A percentile compares a stretch with the other conserved stretches of the same genome.
These are phyloP conservation scores for Mayamaea pseudoterrestris DNA, from an alignment of 108 stramenopile genomes.

Conservation along the genomic window DNA sequence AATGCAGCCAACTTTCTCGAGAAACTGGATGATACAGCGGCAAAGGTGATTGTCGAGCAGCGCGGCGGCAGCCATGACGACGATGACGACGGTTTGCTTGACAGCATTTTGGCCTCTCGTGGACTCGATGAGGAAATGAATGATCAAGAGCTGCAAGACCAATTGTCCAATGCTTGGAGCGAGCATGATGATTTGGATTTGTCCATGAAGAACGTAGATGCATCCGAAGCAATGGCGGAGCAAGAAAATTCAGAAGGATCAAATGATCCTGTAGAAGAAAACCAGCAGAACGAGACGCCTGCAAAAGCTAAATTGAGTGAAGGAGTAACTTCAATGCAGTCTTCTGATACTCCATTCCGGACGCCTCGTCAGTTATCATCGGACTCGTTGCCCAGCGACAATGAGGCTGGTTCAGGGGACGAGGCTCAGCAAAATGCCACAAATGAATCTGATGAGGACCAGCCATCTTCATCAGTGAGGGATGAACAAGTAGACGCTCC, in stretches of 20 bases:
- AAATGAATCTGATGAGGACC: background rate
- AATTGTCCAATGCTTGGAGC: background rate
- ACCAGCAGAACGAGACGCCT: background rate
- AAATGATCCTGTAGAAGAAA: background rate
- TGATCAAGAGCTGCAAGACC: conserved; percentile 8
- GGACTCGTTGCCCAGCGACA: too few species aligned
- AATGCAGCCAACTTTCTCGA: conserved; percentile 63
- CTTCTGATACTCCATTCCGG: too few species aligned
- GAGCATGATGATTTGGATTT: conserved; percentile 1
- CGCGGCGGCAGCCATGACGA: background rate
- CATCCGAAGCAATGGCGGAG: conserved; percentile 1
- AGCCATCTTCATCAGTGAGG: background rate
- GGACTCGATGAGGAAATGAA: conserved; percentile 14
- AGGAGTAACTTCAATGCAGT: background rate
- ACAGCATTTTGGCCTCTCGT: conserved; percentile 30
- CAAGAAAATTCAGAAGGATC: background rate
- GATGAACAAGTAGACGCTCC: background rate
- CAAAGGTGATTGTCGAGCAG: conserved; percentile 32
- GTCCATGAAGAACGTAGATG: background rate
- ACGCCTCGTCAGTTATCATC: too few species aligned
- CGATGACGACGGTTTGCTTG: conserved; percentile 14
- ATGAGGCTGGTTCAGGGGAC: background rate
- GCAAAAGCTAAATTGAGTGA: background rate
- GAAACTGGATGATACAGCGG: conserved; percentile 55
- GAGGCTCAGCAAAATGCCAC: background rate